Base-by-base conservation (phyloP, 1,139 yeast genomes). In the Debaryomycetaceae sp. region DNA sequence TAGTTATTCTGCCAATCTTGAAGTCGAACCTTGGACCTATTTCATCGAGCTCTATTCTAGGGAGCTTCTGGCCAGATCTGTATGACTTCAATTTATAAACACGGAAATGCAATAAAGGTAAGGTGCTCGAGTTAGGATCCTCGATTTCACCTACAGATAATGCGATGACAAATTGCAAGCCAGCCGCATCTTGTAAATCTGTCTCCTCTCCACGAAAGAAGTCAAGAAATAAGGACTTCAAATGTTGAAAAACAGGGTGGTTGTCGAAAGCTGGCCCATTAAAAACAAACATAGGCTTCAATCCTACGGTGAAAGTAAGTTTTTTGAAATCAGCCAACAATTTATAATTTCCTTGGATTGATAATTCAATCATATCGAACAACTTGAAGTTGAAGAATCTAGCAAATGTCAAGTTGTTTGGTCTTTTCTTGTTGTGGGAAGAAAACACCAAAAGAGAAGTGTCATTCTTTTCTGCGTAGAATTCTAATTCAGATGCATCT, bases 1-100 rank as follows among this genome's bases (percentile, higher is more conserved):
- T 69, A 51, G 83, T 83, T 53, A 84, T 78, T 67, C 99, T 79
- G 37, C 98, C 98, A 47, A 92, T 78, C 53, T 84, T 82, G 67
- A 92, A 92, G 58, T 92, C 98, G 44, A 94, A 75, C 53, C 98
- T 78, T 42, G 99, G 99, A 1, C 99, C 99, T 51, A 88, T 84
- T 65, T 92, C 99, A 45, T 86, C 95, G 39, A 92, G 70, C 65
- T 92, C 98, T 26, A 92, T 91, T 59, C 98, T 78, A 40, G 98
- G 98, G 41, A 88, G 75, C 59, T 87, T 88, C 56, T 92, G 95
- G 37, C 88, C 92, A 47, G 91, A 82, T 59, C 76, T 81, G 62
- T 65, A 84, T 3, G 98, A 82, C 59, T 84, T 87, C 52, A 94
- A 69, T 56, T 84, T 81, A 64, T 92, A 92, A 18, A 89, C 97